Evolutionary conservation across 441 rosid genomes (phyloP).

Genomic region (Omphalea diandra): DNA sequence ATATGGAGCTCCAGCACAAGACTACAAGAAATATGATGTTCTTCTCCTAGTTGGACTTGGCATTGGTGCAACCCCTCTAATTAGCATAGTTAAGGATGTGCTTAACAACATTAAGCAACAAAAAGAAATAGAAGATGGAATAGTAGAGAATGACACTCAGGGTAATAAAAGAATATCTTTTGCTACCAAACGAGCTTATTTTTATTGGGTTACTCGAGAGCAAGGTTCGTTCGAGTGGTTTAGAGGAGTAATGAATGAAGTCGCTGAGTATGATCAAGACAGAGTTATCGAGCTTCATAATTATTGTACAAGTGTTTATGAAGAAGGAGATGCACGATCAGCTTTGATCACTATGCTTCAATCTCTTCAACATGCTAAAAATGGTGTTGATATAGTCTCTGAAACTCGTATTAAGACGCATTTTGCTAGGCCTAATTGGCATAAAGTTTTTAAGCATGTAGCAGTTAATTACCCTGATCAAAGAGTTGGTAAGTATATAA

Average conservation of each 20-base stretch:
- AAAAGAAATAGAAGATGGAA: slow-evolving; percentile 35
- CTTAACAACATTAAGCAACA: slow-evolving; percentile 50
- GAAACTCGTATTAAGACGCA: slow-evolving; percentile 68
- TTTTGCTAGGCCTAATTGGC: slow-evolving; percentile 72
- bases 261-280: slow-evolving; percentile 53
- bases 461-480: slow-evolving; percentile 51
- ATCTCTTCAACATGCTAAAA: slow-evolving; percentile 65
- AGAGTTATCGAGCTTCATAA: slow-evolving; percentile 63
- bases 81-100: slow-evolving; percentile 67
- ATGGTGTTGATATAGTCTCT: slow-evolving; percentile 62
- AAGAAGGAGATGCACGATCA: slow-evolving; percentile 79
- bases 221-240: slow-evolving; percentile 78
- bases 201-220: slow-evolving; percentile 79
- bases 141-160: slow-evolving; percentile 3
- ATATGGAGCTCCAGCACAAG: slow-evolving; percentile 77
- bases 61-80: slow-evolving; percentile 70
- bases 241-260: slow-evolving; percentile 67
- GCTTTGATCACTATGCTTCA: slow-evolving; percentile 71
- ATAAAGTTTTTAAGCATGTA: slow-evolving; percentile 54
- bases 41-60: slow-evolving; percentile 70
- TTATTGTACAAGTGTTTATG: slow-evolving; percentile 69
- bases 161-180: slow-evolving; percentile 29
- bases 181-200: slow-evolving; percentile 56
- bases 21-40: slow-evolving; percentile 65
- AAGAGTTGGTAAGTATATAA: slow-evolving; percentile 51